A percentile compares a stretch with the other conserved stretches of the same genome.
Evolutionary conservation across 2,329 filamentous ascomycete species (phyloP).

Genomic region (Diplodia scrobiculata): DNA sequence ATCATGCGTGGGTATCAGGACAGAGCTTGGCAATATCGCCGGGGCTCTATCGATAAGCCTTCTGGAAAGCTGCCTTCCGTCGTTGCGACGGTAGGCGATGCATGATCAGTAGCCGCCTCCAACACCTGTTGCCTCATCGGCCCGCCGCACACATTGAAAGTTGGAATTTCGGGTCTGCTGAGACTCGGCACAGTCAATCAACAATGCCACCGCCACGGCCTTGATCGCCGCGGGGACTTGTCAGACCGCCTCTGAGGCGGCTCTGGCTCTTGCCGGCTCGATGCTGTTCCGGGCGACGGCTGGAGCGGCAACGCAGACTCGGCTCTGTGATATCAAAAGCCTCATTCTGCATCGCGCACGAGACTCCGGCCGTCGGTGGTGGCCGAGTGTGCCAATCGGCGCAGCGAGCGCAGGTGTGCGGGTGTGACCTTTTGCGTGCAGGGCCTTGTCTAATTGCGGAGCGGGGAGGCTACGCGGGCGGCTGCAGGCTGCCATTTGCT

Average conservation of each 20-base stretch:
- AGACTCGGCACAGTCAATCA: not conserved
- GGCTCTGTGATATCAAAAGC: constrained; percentile 2
- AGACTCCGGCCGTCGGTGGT: not conserved
- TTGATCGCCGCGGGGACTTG: constrained; percentile 7
- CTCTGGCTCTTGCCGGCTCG: not conserved
- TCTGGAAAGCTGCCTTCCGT: not conserved
- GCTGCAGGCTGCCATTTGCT: constrained; percentile 26
- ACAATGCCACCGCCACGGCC: not conserved
- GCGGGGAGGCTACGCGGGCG: constrained; percentile 15
- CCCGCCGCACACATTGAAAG: not conserved
- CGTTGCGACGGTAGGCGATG: constrained; percentile 7
- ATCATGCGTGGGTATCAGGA: not conserved
- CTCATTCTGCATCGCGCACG: constrained; percentile 11
- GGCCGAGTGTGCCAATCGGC: constrained; percentile 10
- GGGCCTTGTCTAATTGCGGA: constrained; percentile 16
- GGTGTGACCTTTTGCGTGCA: constrained; percentile 22
- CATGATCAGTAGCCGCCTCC: constrained; percentile 15
- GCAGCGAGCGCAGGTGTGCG: constrained; percentile 1
- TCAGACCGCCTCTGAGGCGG: constrained; percentile 16
- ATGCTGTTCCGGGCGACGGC: not conserved
- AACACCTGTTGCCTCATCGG: constrained; percentile 15
- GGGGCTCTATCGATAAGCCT: constrained; percentile 1
- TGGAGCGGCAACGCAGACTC: not conserved
- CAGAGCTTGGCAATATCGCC: not conserved
- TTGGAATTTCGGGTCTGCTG: not conserved